Evolutionary conservation across 139 green algal genomes (phyloP).

Genomic region (Nannochloris sp.): DNA sequence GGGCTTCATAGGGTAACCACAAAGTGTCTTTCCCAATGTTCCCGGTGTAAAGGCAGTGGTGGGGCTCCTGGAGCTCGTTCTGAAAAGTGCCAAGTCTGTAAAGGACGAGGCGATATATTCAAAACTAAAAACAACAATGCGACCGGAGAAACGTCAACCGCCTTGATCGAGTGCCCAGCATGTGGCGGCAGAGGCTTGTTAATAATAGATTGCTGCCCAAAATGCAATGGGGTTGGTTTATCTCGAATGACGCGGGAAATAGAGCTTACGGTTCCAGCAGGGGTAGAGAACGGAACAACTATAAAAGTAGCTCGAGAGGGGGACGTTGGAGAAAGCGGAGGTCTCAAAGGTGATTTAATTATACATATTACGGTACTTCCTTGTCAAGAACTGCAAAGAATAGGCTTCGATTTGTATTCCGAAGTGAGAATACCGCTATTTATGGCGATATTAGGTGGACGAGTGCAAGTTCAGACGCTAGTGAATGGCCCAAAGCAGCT

Average conservation of each 20-base stretch:
- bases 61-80: not conserved
- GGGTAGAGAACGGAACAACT: not conserved
- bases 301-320: not conserved
- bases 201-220: not conserved
- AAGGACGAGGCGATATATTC: not conserved
- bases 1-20: not conserved
- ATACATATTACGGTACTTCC: not conserved
- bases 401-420: not conserved
- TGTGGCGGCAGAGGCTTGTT: not conserved
- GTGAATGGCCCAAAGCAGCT: not conserved
- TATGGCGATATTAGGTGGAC: not conserved
- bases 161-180: not conserved
- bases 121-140: not conserved
- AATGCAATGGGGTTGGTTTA: not conserved
- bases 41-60: not conserved
- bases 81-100: not conserved
- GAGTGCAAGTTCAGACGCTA: not conserved
- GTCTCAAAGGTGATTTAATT: not conserved
- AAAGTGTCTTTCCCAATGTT: not conserved
- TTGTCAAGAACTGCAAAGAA: not conserved
- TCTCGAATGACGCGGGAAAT: not conserved
- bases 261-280: not conserved
- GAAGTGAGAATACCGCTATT: not conserved
- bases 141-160: not conserved
- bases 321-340: not conserved